These are phyloP conservation scores for Fermentozyma sake DNA, from an alignment of 1,139 yeast species.

Conservation along the genomic window DNA sequence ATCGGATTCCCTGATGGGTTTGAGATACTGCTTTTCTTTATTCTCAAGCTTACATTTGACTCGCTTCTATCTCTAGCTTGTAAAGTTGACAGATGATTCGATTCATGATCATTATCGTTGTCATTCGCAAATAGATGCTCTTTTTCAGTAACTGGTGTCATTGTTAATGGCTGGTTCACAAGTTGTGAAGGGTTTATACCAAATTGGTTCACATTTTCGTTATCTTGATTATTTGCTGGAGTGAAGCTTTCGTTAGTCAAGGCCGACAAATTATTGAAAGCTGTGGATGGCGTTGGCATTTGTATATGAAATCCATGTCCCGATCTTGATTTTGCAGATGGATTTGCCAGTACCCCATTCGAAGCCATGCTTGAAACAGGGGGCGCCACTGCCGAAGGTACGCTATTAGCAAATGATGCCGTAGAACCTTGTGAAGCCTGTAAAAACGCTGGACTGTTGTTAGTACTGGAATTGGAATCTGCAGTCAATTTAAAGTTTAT, in stretches of 20 bases:
- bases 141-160: slow-evolving; percentile 77
- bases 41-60: slow-evolving; percentile 8
- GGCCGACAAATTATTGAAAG: slow-evolving; percentile 31
- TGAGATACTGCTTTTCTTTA: slow-evolving; percentile 3
- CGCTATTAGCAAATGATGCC: slow-evolving; percentile 1
- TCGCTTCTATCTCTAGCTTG: slow-evolving; percentile 16
- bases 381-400: slow-evolving; percentile 4
- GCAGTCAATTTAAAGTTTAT: slow-evolving; percentile 42
- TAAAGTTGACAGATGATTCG: no score
- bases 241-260: slow-evolving; percentile 29
- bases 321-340: slow-evolving; percentile 14
- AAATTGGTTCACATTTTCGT: slow-evolving; percentile 55
- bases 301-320: slow-evolving; percentile 43
- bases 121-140: slow-evolving; percentile 15
- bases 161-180: slow-evolving; percentile 50
- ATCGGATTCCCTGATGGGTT: slow-evolving; percentile 1
- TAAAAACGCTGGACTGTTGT: no score
- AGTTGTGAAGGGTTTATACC: slow-evolving; percentile 56
- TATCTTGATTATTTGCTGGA: slow-evolving; percentile 14
- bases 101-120: slow-evolving; percentile 9
- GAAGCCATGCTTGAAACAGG: background rate
- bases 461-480: slow-evolving; percentile 1
- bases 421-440: no score
- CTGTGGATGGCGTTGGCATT: slow-evolving; percentile 44
- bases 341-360: background rate